Evolutionary conservation across 163 green algal species (phyloP).

Genomic region (Dunaliella salina): DNA sequence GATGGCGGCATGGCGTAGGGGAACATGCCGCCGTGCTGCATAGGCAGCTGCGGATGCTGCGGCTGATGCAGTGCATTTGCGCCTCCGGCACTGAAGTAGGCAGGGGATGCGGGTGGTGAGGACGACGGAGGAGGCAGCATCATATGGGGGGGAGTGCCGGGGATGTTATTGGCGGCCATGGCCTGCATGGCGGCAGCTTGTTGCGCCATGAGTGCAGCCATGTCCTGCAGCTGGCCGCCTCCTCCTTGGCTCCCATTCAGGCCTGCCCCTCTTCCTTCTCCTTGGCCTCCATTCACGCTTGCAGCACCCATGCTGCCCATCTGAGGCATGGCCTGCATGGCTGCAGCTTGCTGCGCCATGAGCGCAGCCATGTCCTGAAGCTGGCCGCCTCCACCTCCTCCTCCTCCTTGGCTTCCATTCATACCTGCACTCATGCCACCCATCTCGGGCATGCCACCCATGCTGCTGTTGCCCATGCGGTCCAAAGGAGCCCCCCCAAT

Average conservation of each 20-base stretch:
- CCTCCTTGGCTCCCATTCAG: background rate
- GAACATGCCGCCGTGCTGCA: too few relatives aligned
- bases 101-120: background rate
- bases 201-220: background rate
- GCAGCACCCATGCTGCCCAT: background rate
- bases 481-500: background rate
- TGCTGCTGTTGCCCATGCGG: background rate
- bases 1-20: background rate
- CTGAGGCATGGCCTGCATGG: background rate
- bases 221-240: background rate
- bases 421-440: background rate
- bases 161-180: background rate
- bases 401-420: background rate
- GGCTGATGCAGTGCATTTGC: background rate
- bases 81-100: background rate
- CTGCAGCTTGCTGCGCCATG: background rate
- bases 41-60: background rate
- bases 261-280: background rate
- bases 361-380: background rate
- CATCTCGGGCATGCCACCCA: background rate
- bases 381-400: background rate
- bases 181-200: background rate
- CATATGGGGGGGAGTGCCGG: background rate
- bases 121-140: background rate
- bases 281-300: background rate